Evolutionary conservation across 2,329 filamentous ascomycete species (phyloP), one percentile per base, ranked within the genome.

Genomic region (Paecilomyces dactylethromorphus): DNA sequence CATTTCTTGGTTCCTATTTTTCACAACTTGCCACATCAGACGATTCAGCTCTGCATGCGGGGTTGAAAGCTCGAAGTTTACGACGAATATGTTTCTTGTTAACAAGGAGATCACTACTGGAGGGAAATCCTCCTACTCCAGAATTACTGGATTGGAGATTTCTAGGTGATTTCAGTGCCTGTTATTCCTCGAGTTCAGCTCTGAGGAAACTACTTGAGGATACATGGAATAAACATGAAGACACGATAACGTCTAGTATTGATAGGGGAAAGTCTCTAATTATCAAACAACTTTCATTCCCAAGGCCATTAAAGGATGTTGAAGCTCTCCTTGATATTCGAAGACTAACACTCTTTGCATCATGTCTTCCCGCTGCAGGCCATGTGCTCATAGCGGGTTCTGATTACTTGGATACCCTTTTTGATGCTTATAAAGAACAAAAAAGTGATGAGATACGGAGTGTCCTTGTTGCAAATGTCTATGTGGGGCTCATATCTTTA

Each of bases 351-450:
- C 65, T 76, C 22, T 64, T 80, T 32, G 63, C 74, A 3, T 76
- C 73, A 26, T 64, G 68, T 26, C 68, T 77, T 58, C 73, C 76
- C 22, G 67, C 80, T 24, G 76, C 76, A 52, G 83, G 81, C 31
- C 73, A 77, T 6, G 79, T 90, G 64, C 87, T 96, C 66, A 83
- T 96, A 65, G 89, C 89, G 0, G 93, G 93, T 0, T 92, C 89
- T 55, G 93, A 97, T 74, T 93, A 94, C 65, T 74, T 96, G 21
- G 93, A 97, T 70, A 85, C 88, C 0, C 80, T 96, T 12, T 69
- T 69, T 56, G 76, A 79, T 60, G 68, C 69, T 31, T 79, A 78
- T 60, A 65, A 66, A 31, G 77, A 78, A 54, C 81, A 87, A 59
- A 86, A 84, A 72, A 84, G 87, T 58, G 82, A 83, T 22, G 64